A percentile compares a stretch with the other conserved stretches of the same genome.
Evolutionary conservation across 2,329 filamentous ascomycete species (phyloP).

Genomic region (Fusarium torreyae): DNA sequence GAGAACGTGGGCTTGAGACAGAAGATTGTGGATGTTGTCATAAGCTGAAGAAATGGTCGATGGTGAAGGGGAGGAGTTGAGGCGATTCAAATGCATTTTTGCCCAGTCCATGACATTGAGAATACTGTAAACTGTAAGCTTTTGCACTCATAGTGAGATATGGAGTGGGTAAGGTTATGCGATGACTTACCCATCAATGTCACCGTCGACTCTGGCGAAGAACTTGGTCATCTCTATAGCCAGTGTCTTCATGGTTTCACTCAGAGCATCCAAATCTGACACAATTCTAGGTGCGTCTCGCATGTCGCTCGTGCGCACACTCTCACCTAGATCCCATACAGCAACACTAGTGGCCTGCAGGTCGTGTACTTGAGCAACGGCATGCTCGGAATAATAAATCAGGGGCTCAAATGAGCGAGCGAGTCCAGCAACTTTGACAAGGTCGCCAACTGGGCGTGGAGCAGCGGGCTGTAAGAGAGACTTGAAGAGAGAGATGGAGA

Average conservation of each 20-base stretch:
- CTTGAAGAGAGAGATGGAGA: slow-evolving; percentile 76
- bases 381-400: slow-evolving; percentile 94
- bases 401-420: slow-evolving; percentile 94
- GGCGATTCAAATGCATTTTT: slow-evolving; percentile 82
- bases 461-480: slow-evolving; percentile 78
- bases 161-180: background rate
- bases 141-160: background rate
- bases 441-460: slow-evolving; percentile 67
- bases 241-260: slow-evolving; percentile 86
- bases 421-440: slow-evolving; percentile 91
- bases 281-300: slow-evolving; percentile 90
- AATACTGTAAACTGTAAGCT: slow-evolving; percentile 68
- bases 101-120: slow-evolving; percentile 98
- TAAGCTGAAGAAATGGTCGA: slow-evolving; percentile 76
- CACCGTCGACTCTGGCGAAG: slow-evolving; percentile 93
- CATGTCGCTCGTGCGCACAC: slow-evolving; percentile 90
- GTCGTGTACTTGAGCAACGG: slow-evolving; percentile 86
- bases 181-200: slow-evolving; percentile 80
- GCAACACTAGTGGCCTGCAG: slow-evolving; percentile 93
- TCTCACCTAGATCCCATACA: slow-evolving; percentile 95
- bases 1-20: slow-evolving; percentile 75
- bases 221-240: slow-evolving; percentile 91
- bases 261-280: slow-evolving; percentile 85
- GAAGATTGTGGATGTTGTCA: slow-evolving; percentile 85
- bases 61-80: slow-evolving; percentile 73